phyloP scores from a whole-genome alignment of 805 yeast species.

The Nakazawaea wyomingensis region DNA sequence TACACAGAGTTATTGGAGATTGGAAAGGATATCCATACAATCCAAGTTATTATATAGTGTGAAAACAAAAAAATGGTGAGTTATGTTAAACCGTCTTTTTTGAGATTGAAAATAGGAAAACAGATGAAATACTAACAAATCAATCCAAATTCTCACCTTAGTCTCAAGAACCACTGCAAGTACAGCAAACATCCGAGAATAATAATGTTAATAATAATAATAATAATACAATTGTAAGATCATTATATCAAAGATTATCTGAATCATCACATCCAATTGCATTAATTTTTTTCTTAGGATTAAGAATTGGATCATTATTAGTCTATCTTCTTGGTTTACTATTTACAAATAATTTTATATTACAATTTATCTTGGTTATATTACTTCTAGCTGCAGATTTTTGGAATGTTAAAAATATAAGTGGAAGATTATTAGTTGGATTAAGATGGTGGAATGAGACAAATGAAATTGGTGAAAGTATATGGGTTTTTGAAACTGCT shows the following conservation, averaged over 20 bases:
- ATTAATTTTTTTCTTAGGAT: conserved; percentile 52
- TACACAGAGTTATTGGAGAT: too few relatives aligned
- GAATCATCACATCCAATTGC: conserved; percentile 87
- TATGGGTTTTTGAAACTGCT: conserved; percentile 88
- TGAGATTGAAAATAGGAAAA: too few relatives aligned
- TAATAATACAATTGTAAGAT: conserved; percentile 18
- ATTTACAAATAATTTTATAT: conserved; percentile 60
- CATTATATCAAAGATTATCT: conserved; percentile 42
- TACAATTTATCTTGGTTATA: conserved; percentile 74
- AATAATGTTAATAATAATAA: conserved; percentile 1
- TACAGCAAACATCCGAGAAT: conserved; percentile 6
- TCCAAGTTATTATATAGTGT: too few relatives aligned
- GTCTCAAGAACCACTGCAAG: conserved; percentile 10
- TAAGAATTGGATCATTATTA: conserved; percentile 59
- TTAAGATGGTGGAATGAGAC: conserved; percentile 97
- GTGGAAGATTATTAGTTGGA: conserved; percentile 88
- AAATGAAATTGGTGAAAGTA: conserved; percentile 53
- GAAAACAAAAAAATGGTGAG: too few relatives aligned
- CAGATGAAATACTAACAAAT: too few relatives aligned
- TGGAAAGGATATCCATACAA: too few relatives aligned
- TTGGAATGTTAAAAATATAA: conserved; percentile 87
- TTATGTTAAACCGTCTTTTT: too few relatives aligned
- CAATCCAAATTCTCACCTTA: too few relatives aligned
- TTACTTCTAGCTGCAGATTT: conserved; percentile 82
- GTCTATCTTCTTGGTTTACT: conserved; percentile 68